phyloP scores from a whole-genome alignment of 768 basidiomycete species.

The Calvatia gigantea region DNA sequence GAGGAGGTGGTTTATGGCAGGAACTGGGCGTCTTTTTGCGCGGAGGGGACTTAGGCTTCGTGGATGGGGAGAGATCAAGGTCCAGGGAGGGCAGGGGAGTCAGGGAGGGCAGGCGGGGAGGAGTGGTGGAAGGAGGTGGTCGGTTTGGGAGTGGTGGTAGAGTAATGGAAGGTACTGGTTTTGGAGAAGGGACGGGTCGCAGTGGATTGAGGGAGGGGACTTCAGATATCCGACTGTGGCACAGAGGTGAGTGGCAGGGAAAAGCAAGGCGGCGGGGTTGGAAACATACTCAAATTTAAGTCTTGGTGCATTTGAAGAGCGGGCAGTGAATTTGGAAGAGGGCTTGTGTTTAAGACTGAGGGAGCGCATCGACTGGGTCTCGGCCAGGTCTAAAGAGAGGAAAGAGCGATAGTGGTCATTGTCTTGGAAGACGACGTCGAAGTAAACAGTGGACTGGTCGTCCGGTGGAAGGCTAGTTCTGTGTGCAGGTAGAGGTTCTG shows the following conservation, averaged over 20 bases:
- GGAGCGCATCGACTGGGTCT: slow-evolving; percentile 39
- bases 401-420: slow-evolving; percentile 49
- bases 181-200: slow-evolving; percentile 53
- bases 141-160: slow-evolving; percentile 41
- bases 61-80: slow-evolving; percentile 18
- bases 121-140: slow-evolving; percentile 17
- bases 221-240: slow-evolving; percentile 22
- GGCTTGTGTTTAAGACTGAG: slow-evolving; percentile 33
- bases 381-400: slow-evolving; percentile 66
- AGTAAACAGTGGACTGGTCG: slow-evolving; percentile 38
- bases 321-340: slow-evolving; percentile 17
- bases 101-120: slow-evolving; percentile 30
- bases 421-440: slow-evolving; percentile 42
- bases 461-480: slow-evolving; percentile 21
- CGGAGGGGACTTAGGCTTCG: slow-evolving; percentile 16
- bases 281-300: slow-evolving; percentile 21
- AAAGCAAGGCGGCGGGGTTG: background rate
- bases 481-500: slow-evolving; percentile 35
- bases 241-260: background rate
- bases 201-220: slow-evolving; percentile 34
- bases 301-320: slow-evolving; percentile 10
- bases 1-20: slow-evolving; percentile 10
- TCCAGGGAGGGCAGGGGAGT: slow-evolving; percentile 23
- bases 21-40: slow-evolving; percentile 19
- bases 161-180: slow-evolving; percentile 52